Conservation (phyloP, 176 grass and related monocot genomes). For the Aegilops speltoides region DNA sequence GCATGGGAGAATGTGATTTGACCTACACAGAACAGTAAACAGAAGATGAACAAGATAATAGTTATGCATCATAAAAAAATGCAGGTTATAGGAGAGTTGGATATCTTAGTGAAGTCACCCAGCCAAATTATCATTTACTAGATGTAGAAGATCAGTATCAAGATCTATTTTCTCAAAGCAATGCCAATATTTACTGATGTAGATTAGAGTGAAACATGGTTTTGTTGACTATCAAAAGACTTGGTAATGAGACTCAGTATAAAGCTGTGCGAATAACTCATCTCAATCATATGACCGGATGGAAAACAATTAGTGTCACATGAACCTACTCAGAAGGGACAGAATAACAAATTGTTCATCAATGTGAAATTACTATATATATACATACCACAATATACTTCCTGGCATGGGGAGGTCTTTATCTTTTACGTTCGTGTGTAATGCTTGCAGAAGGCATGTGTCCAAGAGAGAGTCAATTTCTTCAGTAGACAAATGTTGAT, state of each 20-base stretch:
- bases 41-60: background rate
- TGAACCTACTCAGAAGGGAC: background rate
- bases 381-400: slow-evolving; percentile 81
- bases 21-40: slow-evolving; percentile 49
- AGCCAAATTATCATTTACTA: background rate
- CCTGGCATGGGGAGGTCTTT: slow-evolving; percentile 85
- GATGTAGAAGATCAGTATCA: background rate
- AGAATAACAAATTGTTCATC: background rate
- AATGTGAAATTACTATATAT: slow-evolving; percentile 11
- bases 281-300: background rate
- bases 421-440: slow-evolving; percentile 82
- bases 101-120: slow-evolving; percentile 10
- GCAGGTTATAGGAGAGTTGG: background rate
- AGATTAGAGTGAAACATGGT: background rate
- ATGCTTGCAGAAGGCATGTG: slow-evolving; percentile 88
- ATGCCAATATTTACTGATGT: background rate
- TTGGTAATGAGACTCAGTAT: background rate
- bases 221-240: background rate
- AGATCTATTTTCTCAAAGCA: background rate
- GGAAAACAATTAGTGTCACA: background rate
- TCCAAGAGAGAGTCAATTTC: slow-evolving; percentile 87
- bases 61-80: background rate
- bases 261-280: background rate
- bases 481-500: slow-evolving; percentile 67
- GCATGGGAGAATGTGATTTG: slow-evolving; percentile 84